Evolutionary conservation across 1,284 basidiomycete genomes (phyloP).

Genomic region (Marasmius sp.): DNA sequence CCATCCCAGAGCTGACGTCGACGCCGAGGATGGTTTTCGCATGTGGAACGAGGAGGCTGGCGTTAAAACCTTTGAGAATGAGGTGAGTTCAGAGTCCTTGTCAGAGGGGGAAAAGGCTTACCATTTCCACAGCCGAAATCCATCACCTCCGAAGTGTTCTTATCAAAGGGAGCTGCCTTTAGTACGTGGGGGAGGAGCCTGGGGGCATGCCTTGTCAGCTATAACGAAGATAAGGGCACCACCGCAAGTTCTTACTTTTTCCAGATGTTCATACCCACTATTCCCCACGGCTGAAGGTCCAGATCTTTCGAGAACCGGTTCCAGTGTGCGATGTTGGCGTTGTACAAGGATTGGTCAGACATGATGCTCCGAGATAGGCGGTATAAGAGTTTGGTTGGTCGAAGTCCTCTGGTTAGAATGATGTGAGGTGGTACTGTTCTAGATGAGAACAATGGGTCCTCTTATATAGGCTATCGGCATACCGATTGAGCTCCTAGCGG

Average conservation of each 20-base stretch:
- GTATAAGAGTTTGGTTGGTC: no score
- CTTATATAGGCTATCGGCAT: no score
- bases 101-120: conserved; percentile 29
- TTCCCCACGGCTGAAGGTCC: neutral
- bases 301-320: neutral
- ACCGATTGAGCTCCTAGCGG: no score
- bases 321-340: neutral
- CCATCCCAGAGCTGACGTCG: conserved; percentile 66
- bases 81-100: neutral
- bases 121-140: conserved; percentile 75
- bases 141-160: conserved; percentile 55
- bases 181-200: conserved; percentile 25
- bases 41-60: conserved; percentile 52
- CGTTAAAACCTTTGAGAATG: conserved; percentile 51
- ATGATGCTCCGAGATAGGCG: neutral
- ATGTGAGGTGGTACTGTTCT: no score
- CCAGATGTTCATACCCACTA: neutral
- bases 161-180: conserved; percentile 48
- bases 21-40: conserved; percentile 63
- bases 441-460: no score
- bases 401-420: no score
- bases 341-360: neutral
- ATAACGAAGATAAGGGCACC: no score
- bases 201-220: neutral
- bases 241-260: neutral